Evolutionary conservation across 208 protist species (phyloP).

Genomic region (Acanthamoeba royreba): DNA sequence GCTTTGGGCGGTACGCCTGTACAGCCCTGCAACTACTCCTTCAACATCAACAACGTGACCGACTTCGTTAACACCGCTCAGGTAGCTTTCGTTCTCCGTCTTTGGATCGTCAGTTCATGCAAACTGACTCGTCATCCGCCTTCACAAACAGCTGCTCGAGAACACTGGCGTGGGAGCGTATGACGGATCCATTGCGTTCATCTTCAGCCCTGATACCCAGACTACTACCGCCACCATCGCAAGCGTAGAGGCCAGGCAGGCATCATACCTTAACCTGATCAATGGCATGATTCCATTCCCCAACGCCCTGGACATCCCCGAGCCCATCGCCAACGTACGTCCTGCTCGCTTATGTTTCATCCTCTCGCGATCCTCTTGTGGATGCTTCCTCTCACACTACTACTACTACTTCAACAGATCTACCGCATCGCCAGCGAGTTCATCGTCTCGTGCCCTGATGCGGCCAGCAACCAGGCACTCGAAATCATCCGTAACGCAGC

Average conservation of each 20-base stretch:
- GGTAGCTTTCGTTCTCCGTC: background rate
- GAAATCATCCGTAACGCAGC: background rate
- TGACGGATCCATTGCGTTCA: background rate
- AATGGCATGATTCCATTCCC: background rate
- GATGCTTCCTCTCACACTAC: background rate
- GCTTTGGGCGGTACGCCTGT: background rate
- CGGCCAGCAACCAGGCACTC: background rate
- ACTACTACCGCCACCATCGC: background rate
- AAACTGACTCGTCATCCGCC: background rate
- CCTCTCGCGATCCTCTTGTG: background rate
- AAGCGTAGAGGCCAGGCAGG: background rate
- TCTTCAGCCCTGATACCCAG: background rate
- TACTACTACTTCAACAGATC: too few relatives aligned
- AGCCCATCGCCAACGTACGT: background rate
- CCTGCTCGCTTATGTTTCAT: too few relatives aligned
- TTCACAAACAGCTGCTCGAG: background rate
- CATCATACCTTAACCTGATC: background rate
- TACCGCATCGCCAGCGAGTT: background rate
- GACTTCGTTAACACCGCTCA: background rate
- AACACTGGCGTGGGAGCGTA: background rate
- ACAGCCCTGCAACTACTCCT: background rate
- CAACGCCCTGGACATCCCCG: background rate
- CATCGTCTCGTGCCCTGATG: background rate
- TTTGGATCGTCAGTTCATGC: background rate
- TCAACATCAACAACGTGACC: background rate